Conservation (phyloP, 108 stramenopile species). For the Skeletonema tropicum region DNA sequence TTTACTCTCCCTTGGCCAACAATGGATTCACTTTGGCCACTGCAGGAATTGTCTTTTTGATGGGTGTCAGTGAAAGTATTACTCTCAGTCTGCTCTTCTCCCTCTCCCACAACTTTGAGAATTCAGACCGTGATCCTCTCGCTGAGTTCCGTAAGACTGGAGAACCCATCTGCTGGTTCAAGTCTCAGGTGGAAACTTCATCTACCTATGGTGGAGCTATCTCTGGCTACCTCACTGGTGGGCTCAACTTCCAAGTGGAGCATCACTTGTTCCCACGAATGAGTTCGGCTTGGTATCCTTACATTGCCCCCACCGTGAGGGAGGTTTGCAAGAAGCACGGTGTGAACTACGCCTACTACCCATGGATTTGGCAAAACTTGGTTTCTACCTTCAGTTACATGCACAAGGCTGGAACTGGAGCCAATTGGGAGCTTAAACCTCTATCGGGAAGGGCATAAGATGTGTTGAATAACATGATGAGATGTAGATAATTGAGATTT, state of each 20-base stretch:
- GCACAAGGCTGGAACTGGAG: constrained; percentile 78
- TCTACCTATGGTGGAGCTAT: constrained; percentile 90
- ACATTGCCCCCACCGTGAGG: constrained; percentile 95
- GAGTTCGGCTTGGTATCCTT: constrained; percentile 94
- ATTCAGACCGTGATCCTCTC: constrained; percentile 83
- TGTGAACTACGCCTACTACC: constrained; percentile 90
- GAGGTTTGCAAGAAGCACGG: constrained; percentile 92
- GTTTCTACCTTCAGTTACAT: constrained; percentile 80
- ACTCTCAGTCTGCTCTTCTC: constrained; percentile 83
- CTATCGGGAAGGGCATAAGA: constrained; percentile 53
- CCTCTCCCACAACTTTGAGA: constrained; percentile 94
- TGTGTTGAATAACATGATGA: background rate
- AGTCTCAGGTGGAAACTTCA: constrained; percentile 89
- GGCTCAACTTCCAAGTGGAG: constrained; percentile 94
- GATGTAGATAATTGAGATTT: constrained; percentile 14
- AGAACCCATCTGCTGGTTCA: constrained; percentile 89
- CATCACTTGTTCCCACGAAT: constrained; percentile 95
- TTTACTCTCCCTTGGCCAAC: constrained; percentile 68
- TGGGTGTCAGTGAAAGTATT: constrained; percentile 78
- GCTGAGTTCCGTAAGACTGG: constrained; percentile 53
- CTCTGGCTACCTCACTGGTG: constrained; percentile 86
- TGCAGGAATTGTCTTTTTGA: constrained; percentile 67
- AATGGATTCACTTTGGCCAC: constrained; percentile 42
- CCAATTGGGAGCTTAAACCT: constrained; percentile 67
- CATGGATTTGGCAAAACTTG: constrained; percentile 84